Conservation (phyloP, 257 asterid genomes). For the Oldenlandia corymbosa region DNA sequence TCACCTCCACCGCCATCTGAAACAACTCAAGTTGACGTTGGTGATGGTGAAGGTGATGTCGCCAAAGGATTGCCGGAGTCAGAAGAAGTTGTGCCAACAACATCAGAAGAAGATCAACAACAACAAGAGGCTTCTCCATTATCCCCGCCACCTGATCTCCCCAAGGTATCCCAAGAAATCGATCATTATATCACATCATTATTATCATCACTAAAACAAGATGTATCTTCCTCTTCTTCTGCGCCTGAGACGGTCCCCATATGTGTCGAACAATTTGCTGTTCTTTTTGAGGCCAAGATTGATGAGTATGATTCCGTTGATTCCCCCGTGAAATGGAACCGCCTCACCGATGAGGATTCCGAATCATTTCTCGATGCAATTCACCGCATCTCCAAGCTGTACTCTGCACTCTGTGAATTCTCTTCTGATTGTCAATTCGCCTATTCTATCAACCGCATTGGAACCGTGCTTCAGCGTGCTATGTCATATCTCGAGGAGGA, state of each 20-base stretch:
- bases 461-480: constrained; percentile 55
- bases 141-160: constrained; percentile 82
- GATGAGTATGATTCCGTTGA: constrained; percentile 42
- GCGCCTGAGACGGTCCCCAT: constrained; percentile 56
- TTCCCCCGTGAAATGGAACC: constrained; percentile 42
- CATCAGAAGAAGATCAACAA: neutral
- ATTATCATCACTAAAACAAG: constrained; percentile 17
- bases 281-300: constrained; percentile 58
- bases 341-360: constrained; percentile 42
- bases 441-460: constrained; percentile 52
- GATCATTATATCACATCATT: constrained; percentile 48
- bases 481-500: constrained; percentile 76
- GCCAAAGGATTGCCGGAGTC: too few species aligned
- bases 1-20: too few species aligned
- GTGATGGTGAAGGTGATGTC: too few species aligned
- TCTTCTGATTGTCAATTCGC: constrained; percentile 52
- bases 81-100: too few species aligned
- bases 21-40: too few species aligned
- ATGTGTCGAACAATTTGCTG: constrained; percentile 56
- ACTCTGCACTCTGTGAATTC: constrained; percentile 24
- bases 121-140: constrained; percentile 26
- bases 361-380: constrained; percentile 36
- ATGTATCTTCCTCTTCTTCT: constrained; percentile 14
- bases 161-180: constrained; percentile 46
- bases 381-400: constrained; percentile 41